Conservation (phyloP, 1,284 basidiomycete species). For the Coniferiporia weirii region DNA sequence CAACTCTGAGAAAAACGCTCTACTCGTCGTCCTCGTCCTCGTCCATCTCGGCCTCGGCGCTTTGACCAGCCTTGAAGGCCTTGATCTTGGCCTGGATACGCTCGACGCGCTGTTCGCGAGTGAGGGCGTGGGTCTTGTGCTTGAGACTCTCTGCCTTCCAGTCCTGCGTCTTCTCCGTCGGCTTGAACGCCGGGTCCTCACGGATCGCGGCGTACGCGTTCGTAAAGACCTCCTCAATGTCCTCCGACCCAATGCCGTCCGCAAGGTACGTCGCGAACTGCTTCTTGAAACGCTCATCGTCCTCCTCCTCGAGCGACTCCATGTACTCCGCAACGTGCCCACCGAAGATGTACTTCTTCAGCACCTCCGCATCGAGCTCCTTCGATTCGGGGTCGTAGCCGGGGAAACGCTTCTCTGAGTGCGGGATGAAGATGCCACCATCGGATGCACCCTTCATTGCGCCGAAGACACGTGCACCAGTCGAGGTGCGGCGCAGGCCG, state of each 20-base stretch:
- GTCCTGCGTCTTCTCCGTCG: constrained; percentile 88
- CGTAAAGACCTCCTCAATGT: constrained; percentile 95
- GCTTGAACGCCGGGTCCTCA: constrained; percentile 88
- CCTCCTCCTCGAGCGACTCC: constrained; percentile 99
- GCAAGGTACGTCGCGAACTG: constrained; percentile 95
- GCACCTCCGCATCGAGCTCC: constrained; percentile 88
- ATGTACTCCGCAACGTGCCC: constrained; percentile 99
- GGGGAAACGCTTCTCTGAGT: constrained; percentile 98
- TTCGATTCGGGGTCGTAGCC: constrained; percentile 95
- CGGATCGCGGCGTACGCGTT: constrained; percentile 92
- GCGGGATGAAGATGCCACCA: constrained; percentile 97
- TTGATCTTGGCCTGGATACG: constrained; percentile 81
- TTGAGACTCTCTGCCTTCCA: constrained; percentile 89
- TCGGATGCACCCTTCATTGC: constrained; percentile 99
- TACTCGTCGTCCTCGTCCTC: constrained; percentile 52
- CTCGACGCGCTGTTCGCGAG: constrained; percentile 71
- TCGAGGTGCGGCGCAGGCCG: constrained; percentile 97
- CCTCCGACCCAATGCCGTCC: constrained; percentile 92
- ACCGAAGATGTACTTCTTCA: constrained; percentile 98
- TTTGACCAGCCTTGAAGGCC: constrained; percentile 70
- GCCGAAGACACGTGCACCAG: constrained; percentile 97
- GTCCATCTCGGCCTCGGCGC: constrained; percentile 39
- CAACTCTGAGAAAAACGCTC: constrained; percentile 18
- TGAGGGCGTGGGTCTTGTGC: constrained; percentile 70
- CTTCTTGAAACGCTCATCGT: constrained; percentile 99